Evolutionary conservation across 805 yeast genomes (phyloP).

Genomic region (Trichomonascus vanleenenianus): DNA sequence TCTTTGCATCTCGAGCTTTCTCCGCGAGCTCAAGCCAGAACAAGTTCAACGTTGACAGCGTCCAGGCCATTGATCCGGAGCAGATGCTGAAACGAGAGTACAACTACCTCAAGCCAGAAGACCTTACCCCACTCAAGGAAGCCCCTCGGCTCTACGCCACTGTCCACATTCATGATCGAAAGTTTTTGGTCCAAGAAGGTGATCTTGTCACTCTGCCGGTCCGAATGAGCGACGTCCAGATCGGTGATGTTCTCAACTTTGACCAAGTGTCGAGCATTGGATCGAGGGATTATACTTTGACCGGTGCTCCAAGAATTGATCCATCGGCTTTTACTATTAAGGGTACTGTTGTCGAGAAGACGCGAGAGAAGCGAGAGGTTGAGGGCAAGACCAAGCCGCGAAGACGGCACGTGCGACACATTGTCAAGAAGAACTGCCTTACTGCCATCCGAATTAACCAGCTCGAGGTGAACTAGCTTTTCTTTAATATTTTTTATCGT

Average conservation of each 20-base stretch:
- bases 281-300: conserved; percentile 68
- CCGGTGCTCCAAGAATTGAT: conserved; percentile 45
- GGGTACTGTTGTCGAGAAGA: conserved; percentile 67
- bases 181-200: conserved; percentile 85
- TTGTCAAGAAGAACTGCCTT: conserved; percentile 58
- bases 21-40: too few species aligned
- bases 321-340: conserved; percentile 49
- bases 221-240: conserved; percentile 61
- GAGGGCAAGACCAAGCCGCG: conserved; percentile 74
- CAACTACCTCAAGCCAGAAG: conserved; percentile 27
- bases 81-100: conserved; percentile 12
- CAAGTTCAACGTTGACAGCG: neutral
- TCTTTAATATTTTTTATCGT: neutral
- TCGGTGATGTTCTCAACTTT: conserved; percentile 76
- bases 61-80: conserved; percentile 3
- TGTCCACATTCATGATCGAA: conserved; percentile 71
- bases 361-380: conserved; percentile 58
- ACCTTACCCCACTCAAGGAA: conserved; percentile 55
- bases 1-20: too few species aligned
- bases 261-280: conserved; percentile 77
- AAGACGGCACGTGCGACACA: conserved; percentile 63
- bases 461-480: conserved; percentile 40
- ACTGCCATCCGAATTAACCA: conserved; percentile 75
- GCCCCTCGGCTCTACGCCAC: conserved; percentile 72
- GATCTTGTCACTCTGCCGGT: conserved; percentile 77